Base-by-base conservation (phyloP, 768 basidiomycete species). In the Suillus luteus region DNA sequence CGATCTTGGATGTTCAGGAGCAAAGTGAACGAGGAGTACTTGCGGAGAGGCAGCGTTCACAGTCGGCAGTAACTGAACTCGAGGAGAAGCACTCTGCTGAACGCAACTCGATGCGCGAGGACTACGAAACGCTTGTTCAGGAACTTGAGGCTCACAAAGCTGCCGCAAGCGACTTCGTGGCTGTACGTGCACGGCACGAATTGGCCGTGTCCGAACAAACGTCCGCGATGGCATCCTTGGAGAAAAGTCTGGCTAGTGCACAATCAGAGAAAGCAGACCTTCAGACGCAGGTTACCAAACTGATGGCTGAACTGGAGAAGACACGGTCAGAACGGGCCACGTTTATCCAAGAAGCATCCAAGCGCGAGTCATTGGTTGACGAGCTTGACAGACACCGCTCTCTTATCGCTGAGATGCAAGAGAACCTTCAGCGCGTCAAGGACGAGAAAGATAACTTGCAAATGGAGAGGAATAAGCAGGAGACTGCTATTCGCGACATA, bases 391-490 rank as follows among this genome's bases (percentile, higher is more conserved):
- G 82, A 41, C 90, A 92, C 73, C 90, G 91, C 31, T 88, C 87
- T 10, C 80, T 87, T 35, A 80, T 94, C 17, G 87, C 88, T 31
- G 92, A 94, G 69, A 77, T 89, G 74, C 92, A 93, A 68, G 88
- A 90, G 65, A 87, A 84, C 66, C 78, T 94, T 31, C 91, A 92
- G 73, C 86, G 84, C 54, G 86, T 87, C 70, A 91, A 91, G 77
- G 89, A 93, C 69, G 92, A 93, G 77, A 91, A 91, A 75, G 93
- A 92, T 72, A 81, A 70, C 17, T 79, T 95, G 17, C 91, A 89
- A 64, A 79, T 83, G 10, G 92, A 95, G 78, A 91, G 87, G 77
- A 79, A 66, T 66, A 85, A 82, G 57, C 86, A 90, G 38, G 92
- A 94, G 62, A 74, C 74, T 15, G 73, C 87, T n/a, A 78, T 93